These are phyloP conservation scores for Herpomyces periplanetae DNA, from an alignment of 2,329 filamentous ascomycete genomes.

Conservation along the genomic window DNA sequence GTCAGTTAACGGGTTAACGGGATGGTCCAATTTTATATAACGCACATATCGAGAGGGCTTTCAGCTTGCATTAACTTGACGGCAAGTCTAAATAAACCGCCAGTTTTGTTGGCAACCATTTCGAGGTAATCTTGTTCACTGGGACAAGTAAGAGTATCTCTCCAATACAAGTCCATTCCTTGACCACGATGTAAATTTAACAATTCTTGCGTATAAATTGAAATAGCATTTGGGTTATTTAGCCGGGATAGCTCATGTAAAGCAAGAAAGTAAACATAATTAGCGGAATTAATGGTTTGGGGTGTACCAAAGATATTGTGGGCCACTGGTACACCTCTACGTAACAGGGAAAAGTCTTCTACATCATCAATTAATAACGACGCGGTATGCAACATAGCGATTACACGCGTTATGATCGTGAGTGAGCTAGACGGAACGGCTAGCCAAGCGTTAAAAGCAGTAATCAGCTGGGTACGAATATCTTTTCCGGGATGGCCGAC, in stretches of 20 bases:
- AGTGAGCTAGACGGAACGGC: constrained; percentile 28
- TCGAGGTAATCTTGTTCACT: constrained; percentile 68
- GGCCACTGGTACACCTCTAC: constrained; percentile 40
- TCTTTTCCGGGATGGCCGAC: constrained; percentile 44
- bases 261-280: constrained; percentile 54
- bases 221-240: constrained; percentile 21
- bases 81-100: constrained; percentile 43
- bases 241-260: constrained; percentile 33
- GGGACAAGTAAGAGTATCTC: constrained; percentile 43
- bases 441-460: constrained; percentile 42
- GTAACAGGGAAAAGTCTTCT: constrained; percentile 35
- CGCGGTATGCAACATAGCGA: constrained; percentile 53
- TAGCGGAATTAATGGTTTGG: constrained; percentile 63
- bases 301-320: constrained; percentile 50
- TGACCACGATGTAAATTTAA: constrained; percentile 52
- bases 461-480: constrained; percentile 38
- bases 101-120: constrained; percentile 72
- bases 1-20: constrained; percentile 1
- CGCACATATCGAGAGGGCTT: constrained; percentile 10
- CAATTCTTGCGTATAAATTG: constrained; percentile 42
- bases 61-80: constrained; percentile 65
- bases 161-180: constrained; percentile 70
- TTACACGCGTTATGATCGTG: constrained; percentile 31
- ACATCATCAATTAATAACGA: constrained; percentile 59
- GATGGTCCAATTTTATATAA: constrained; percentile 1